Conservation (phyloP, 371 early-diverging fungal genomes). For the Mucor plumbeus region DNA sequence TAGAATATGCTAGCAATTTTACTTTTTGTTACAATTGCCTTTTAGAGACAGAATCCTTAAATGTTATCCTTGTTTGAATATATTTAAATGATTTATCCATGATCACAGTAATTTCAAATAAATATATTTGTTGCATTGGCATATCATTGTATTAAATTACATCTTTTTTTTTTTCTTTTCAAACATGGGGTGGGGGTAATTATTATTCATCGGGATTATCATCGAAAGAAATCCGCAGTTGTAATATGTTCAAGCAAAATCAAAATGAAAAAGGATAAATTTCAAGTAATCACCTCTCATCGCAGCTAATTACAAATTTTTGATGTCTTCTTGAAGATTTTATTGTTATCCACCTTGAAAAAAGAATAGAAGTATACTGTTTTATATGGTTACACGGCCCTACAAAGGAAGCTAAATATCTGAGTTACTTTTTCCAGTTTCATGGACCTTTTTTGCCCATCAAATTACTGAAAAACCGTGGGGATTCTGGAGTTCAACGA, state of each 20-base stretch:
- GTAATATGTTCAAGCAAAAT: too few species aligned
- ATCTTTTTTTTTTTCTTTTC: not conserved
- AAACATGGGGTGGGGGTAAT: too few species aligned
- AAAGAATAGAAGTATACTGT: not conserved
- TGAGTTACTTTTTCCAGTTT: not conserved
- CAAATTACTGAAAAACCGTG: not conserved
- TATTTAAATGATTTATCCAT: not conserved
- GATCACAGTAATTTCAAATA: not conserved
- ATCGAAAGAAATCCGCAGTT: too few species aligned
- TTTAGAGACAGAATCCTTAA: conserved; percentile 1
- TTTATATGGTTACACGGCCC: conserved; percentile 1
- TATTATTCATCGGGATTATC: too few species aligned
- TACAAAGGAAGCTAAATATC: not conserved
- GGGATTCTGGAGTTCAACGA: not conserved
- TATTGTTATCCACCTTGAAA: not conserved
- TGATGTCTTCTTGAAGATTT: not conserved
- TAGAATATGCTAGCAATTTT: conserved; percentile 8
- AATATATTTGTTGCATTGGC: not conserved
- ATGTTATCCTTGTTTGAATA: conserved; percentile 5
- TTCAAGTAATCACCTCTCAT: too few species aligned
- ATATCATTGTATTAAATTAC: not conserved
- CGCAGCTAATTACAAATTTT: not conserved
- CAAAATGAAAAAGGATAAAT: too few species aligned
- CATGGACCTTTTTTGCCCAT: not conserved
- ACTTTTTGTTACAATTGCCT: not conserved